Evolutionary conservation across 2,329 filamentous ascomycete genomes (phyloP), one percentile per base, ranked within the genome.

Genomic region (Diaporthe sp.): DNA sequence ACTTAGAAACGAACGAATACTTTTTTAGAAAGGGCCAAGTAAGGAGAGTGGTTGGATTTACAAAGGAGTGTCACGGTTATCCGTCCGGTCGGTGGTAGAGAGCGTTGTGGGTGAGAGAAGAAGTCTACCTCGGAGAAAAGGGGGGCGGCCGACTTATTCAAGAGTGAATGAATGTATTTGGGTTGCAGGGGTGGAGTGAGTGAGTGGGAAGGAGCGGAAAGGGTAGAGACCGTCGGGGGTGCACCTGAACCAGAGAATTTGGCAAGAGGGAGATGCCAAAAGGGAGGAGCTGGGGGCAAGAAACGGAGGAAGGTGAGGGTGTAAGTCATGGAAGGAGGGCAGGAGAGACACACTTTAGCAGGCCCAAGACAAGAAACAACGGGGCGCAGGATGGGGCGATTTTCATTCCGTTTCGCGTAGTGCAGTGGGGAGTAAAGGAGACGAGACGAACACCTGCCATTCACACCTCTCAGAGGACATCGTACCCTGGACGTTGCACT

Each of bases 321-420:
- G 47, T 66, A 73, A 74, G 72, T 74, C 60, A 70, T 64, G 40
- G 40, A 45, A 57, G 30, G 70, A 61, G 73, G 42, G 73, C 30
- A 42, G 45, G 64, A 75, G 61, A 70, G 70, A 58, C 70, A 72
- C 68, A 72, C 69, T 72, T 54, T 72, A 64, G 69, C 55, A 54
- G 25, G 28, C 60, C 57, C 38, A 38, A 19, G 70, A 64, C 47
- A 55, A 69, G 57, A 64, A 71, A 72, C 45, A 61, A 66, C 19
- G 66, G 58, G 68, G 57, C 47, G 61, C 54, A 52, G 52, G 61
- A 45, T 64, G 61, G 52, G 69, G 42, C 60, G 72, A 70, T 33
- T 55, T 68, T 71, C 60, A 69, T 69, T 68, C 75, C 75, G 74
- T 76, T 74, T 74, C 69, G 42, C 68, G 75, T 45, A 74, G 72